Evolutionary conservation across 2,329 filamentous ascomycete species (phyloP).

Genomic region (Lachnellula arida): DNA sequence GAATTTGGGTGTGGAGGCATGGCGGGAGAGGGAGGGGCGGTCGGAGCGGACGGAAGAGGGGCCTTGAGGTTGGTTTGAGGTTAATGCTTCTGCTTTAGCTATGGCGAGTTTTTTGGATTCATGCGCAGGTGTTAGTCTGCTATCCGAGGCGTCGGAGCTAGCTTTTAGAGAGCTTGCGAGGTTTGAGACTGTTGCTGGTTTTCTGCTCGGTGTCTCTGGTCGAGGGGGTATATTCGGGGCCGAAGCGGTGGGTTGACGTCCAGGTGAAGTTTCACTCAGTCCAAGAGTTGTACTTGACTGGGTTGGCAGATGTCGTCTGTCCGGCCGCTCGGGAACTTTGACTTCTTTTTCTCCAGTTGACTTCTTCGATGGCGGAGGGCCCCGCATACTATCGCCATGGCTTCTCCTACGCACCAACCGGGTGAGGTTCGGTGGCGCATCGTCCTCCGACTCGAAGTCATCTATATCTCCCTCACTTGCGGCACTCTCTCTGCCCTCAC

Average conservation of each 20-base stretch:
- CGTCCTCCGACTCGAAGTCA: conserved; percentile 32
- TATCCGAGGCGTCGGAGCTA: conserved; percentile 1
- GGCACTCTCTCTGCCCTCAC: conserved; percentile 34
- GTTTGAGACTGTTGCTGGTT: conserved; percentile 15
- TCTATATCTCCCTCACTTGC: conserved; percentile 40
- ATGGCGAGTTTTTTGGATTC: conserved; percentile 2
- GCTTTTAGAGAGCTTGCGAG: conserved; percentile 15
- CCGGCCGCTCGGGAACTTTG: conserved; percentile 19
- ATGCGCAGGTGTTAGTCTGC: conserved; percentile 13
- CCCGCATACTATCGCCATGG: conserved; percentile 37
- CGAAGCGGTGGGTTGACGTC: conserved; percentile 1
- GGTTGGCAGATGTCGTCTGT: conserved; percentile 3
- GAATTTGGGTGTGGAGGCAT: conserved; percentile 59
- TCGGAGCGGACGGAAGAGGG: conserved; percentile 29
- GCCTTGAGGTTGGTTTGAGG: conserved; percentile 3
- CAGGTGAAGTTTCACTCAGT: background rate
- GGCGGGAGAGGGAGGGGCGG: conserved; percentile 47
- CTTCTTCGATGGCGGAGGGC: conserved; percentile 31
- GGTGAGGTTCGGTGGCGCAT: conserved; percentile 10
- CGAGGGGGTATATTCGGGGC: conserved; percentile 4
- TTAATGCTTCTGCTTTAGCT: background rate
- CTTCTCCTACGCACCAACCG: conserved; percentile 34
- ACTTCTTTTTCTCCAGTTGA: conserved; percentile 28
- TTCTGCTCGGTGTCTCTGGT: conserved; percentile 7
- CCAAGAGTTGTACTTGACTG: background rate